A percentile compares a stretch with the other conserved stretches of the same genome.
phyloP scores from a whole-genome alignment of 1,284 basidiomycete species.

The Moesziomyces parantarcticus region DNA sequence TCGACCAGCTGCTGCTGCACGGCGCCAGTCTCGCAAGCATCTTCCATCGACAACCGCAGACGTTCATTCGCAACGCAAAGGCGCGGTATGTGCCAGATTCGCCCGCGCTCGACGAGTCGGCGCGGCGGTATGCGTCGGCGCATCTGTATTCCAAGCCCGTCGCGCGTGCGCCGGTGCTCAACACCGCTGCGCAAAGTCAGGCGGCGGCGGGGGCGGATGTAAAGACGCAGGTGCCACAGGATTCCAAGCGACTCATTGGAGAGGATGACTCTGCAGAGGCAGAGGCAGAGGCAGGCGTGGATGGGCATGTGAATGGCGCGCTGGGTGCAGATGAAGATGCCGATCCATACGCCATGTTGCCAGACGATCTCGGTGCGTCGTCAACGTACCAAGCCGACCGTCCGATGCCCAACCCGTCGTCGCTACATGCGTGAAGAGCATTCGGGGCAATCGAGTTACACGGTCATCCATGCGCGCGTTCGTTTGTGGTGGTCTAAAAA shows the following conservation, averaged over 20 bases:
- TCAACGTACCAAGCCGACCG: constrained; percentile 21
- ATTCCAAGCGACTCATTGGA: background rate
- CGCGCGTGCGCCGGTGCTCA: constrained; percentile 22
- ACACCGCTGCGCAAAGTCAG: background rate
- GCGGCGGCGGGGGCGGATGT: background rate
- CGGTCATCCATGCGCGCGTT: constrained; percentile 5
- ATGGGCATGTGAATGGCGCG: background rate
- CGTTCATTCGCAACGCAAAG: constrained; percentile 59
- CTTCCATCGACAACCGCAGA: constrained; percentile 62
- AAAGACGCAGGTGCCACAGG: background rate
- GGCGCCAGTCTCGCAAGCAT: constrained; percentile 59
- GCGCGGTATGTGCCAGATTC: constrained; percentile 57
- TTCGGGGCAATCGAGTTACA: background rate
- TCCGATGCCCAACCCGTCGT: constrained; percentile 19
- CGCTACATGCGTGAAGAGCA: background rate
- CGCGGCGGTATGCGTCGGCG: constrained; percentile 48
- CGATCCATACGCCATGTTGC: constrained; percentile 50
- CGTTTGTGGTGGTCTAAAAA: background rate
- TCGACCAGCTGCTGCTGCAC: constrained; percentile 65
- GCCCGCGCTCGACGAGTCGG: constrained; percentile 55
- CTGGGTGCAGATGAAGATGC: constrained; percentile 9
- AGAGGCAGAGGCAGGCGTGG: background rate
- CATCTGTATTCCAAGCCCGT: constrained; percentile 60
- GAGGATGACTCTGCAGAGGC: constrained; percentile 2
- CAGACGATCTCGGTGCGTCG: constrained; percentile 26